A percentile compares a stretch with the other conserved stretches of the same genome.
Conservation (phyloP, 495 filamentous ascomycete species). For the Pyronema omphalodes region DNA sequence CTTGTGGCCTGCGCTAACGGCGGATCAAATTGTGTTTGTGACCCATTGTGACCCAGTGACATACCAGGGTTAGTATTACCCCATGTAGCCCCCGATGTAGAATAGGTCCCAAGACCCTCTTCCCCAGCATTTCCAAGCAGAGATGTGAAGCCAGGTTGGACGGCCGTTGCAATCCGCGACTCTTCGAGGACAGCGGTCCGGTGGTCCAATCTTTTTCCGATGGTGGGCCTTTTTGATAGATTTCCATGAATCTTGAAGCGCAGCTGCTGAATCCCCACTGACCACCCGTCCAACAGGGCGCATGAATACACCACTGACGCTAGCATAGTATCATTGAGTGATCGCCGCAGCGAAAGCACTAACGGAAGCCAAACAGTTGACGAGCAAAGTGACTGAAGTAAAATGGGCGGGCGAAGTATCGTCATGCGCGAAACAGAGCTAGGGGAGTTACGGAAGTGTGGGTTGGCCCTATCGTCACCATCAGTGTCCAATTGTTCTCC, state of each 20-base stretch:
- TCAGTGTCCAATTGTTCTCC: neutral
- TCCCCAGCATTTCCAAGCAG: slow-evolving; percentile 15
- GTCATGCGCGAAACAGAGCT: neutral
- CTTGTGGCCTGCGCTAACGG: slow-evolving; percentile 22
- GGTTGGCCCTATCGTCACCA: neutral
- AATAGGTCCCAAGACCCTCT: neutral
- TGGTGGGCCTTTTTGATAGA: neutral
- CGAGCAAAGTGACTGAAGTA: slow-evolving; percentile 67
- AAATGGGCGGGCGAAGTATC: slow-evolving; percentile 18
- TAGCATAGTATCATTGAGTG: slow-evolving; percentile 36
- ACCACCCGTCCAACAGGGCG: slow-evolving; percentile 59
- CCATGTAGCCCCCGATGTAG: neutral
- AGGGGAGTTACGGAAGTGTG: slow-evolving; percentile 11
- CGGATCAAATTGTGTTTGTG: slow-evolving; percentile 9
- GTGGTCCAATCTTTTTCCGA: neutral
- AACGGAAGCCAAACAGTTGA: slow-evolving; percentile 63
- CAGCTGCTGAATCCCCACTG: slow-evolving; percentile 76
- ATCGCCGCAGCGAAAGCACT: slow-evolving; percentile 54
- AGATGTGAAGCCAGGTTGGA: slow-evolving; percentile 33
- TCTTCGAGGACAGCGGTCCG: slow-evolving; percentile 1
- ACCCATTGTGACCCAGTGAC: slow-evolving; percentile 1
- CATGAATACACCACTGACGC: slow-evolving; percentile 75
- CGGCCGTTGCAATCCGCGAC: slow-evolving; percentile 32
- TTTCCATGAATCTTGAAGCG: slow-evolving; percentile 29
- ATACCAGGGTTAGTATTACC: neutral